Percentiles rank a stretch among this genome's conserved stretches.
These are phyloP conservation scores for Venturia asperata DNA, from an alignment of 2,329 filamentous ascomycete genomes.

Conservation along the genomic window DNA sequence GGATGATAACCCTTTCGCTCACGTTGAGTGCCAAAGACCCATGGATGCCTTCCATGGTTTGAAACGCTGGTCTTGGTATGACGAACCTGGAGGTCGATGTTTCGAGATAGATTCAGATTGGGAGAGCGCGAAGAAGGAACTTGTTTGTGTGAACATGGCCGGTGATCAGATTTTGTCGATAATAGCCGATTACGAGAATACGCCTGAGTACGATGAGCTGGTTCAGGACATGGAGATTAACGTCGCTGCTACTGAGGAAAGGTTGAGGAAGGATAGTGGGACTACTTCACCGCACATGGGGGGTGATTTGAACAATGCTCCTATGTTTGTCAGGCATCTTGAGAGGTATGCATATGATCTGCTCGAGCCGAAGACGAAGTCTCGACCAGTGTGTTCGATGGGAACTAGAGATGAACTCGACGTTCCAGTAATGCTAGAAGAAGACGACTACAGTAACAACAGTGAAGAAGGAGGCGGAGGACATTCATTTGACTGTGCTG, in stretches of 20 bases:
- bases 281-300: neutral
- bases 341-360: neutral
- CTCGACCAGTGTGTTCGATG: neutral
- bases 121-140: neutral
- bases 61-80: conserved; percentile 6
- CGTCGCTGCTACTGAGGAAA: neutral
- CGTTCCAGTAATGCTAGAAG: neutral
- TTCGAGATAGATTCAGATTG: neutral
- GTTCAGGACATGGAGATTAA: neutral
- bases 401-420: neutral
- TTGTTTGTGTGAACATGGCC: neutral
- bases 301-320: neutral
- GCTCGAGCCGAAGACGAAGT: neutral
- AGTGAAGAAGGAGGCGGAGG: neutral
- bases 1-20: neutral
- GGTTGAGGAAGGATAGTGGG: neutral
- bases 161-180: neutral
- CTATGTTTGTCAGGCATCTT: neutral
- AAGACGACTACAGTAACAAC: neutral
- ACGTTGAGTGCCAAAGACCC: neutral
- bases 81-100: neutral
- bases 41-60: neutral
- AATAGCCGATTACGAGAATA: neutral
- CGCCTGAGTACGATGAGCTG: neutral
- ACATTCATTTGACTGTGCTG: neutral